Evolutionary conservation across 352 stramenopile genomes (phyloP).

Genomic region (Globisporangium spinosum): DNA sequence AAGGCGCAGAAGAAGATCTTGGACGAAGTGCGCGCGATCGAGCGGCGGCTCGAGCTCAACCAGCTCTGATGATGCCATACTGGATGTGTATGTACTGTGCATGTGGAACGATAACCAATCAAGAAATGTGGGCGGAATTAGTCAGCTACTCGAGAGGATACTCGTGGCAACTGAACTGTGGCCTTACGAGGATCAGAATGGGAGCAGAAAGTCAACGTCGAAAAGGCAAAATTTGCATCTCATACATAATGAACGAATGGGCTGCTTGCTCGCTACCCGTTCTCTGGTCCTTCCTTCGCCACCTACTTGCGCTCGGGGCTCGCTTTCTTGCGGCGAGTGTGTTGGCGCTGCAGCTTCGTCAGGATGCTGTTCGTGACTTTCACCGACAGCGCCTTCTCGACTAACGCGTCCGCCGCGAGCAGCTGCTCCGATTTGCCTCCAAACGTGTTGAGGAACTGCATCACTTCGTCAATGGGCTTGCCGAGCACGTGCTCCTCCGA

Average conservation of each 20-base stretch:
- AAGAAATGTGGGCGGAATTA: too few relatives aligned
- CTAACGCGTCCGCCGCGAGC: conserved; percentile 44
- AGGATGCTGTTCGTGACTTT: conserved; percentile 82
- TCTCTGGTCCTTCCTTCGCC: neutral
- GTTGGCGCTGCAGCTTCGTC: conserved; percentile 68
- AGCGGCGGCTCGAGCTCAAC: conserved; percentile 31
- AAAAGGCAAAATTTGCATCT: conserved; percentile 9
- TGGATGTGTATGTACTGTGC: neutral
- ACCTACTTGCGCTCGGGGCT: conserved; percentile 24
- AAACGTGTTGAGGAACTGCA: conserved; percentile 88
- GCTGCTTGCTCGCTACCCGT: neutral
- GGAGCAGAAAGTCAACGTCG: neutral
- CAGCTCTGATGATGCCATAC: neutral
- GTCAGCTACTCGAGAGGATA: too few relatives aligned
- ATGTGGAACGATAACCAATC: neutral
- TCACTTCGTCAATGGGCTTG: conserved; percentile 79
- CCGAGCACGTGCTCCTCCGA: conserved; percentile 56
- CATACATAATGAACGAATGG: conserved; percentile 1
- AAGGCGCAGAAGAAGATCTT: conserved; percentile 57
- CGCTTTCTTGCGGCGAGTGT: conserved; percentile 47
- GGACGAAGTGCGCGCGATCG: conserved; percentile 50
- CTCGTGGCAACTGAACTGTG: neutral
- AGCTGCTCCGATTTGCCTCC: conserved; percentile 46
- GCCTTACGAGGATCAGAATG: neutral
- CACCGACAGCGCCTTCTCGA: conserved; percentile 48